A percentile compares a stretch with the other conserved stretches of the same genome.
Evolutionary conservation across 164 flowering plant species (phyloP).

Genomic region (Platanus orientalis): DNA sequence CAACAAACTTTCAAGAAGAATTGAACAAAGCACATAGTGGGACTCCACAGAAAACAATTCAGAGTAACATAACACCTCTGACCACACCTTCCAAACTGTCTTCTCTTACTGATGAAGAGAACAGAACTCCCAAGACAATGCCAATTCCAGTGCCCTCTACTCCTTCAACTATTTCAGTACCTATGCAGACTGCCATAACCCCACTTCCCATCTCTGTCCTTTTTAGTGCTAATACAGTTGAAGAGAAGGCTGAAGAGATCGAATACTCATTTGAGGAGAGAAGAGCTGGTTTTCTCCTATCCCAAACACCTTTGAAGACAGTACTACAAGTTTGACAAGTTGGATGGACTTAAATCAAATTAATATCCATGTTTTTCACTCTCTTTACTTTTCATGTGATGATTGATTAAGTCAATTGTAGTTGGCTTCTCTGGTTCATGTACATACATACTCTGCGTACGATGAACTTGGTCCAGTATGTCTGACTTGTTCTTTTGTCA

Average conservation of each 20-base stretch:
- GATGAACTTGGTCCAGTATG: no score
- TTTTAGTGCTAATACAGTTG: conserved; percentile 1
- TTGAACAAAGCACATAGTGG: conserved; percentile 26
- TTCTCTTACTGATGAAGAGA: conserved; percentile 20
- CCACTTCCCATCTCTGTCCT: conserved; percentile 39
- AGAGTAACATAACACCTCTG: conserved; percentile 20
- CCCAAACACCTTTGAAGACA: not conserved
- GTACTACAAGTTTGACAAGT: conserved; percentile 4
- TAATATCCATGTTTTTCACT: no score
- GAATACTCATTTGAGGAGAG: conserved; percentile 72
- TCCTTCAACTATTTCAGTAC: conserved; percentile 55
- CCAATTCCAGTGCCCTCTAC: conserved; percentile 44
- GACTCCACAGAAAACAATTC: conserved; percentile 27
- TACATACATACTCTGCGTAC: no score
- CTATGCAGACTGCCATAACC: conserved; percentile 73
- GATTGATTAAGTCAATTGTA: conserved; percentile 17
- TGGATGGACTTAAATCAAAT: not conserved
- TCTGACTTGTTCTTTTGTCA: no score
- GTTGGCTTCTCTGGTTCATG: conserved; percentile 17
- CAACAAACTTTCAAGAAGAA: conserved; percentile 35
- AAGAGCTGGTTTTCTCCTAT: conserved; percentile 44
- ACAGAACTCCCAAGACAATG: conserved; percentile 46
- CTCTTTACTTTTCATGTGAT: not conserved
- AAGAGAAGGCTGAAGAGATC: conserved; percentile 12
- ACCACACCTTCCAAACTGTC: conserved; percentile 40